These are phyloP conservation scores for Glycine tomentella DNA, from an alignment of 306 rosid species.

Conservation along the genomic window DNA sequence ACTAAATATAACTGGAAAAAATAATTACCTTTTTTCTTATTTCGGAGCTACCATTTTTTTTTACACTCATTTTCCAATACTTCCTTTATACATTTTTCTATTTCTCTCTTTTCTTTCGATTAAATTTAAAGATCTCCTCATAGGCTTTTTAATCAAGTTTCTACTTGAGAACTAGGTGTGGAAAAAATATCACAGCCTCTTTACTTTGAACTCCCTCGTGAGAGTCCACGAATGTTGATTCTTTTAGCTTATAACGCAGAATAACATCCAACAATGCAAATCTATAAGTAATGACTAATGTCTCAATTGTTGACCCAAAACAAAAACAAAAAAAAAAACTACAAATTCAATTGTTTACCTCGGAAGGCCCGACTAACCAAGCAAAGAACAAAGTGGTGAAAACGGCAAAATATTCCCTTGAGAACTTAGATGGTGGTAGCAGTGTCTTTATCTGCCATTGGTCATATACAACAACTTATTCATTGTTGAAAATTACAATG, in stretches of 20 bases:
- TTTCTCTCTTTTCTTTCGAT: no score
- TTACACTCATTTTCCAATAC: no score
- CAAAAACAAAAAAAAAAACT: neutral
- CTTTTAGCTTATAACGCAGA: neutral
- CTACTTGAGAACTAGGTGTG: no score
- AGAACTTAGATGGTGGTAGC: constrained; percentile 72
- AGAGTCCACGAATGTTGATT: neutral
- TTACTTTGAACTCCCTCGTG: no score
- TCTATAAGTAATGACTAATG: neutral
- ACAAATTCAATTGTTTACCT: constrained; percentile 56
- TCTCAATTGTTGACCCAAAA: neutral
- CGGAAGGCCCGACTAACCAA: constrained; percentile 90
- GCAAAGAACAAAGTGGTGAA: constrained; percentile 82
- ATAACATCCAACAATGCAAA: neutral
- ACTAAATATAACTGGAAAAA: no score
- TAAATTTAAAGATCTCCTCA: no score
- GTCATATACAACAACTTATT: neutral
- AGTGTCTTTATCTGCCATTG: constrained; percentile 62
- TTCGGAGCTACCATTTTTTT: no score
- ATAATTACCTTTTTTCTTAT: no score
- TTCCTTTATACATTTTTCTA: no score
- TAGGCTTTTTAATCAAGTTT: no score
- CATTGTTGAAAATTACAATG: constrained; percentile 25
- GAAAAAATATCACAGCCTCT: no score
- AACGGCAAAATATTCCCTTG: constrained; percentile 77